Evolutionary conservation across 306 rosid species (phyloP), one percentile per base, ranked within the genome.

Genomic region (Prunus mume): DNA sequence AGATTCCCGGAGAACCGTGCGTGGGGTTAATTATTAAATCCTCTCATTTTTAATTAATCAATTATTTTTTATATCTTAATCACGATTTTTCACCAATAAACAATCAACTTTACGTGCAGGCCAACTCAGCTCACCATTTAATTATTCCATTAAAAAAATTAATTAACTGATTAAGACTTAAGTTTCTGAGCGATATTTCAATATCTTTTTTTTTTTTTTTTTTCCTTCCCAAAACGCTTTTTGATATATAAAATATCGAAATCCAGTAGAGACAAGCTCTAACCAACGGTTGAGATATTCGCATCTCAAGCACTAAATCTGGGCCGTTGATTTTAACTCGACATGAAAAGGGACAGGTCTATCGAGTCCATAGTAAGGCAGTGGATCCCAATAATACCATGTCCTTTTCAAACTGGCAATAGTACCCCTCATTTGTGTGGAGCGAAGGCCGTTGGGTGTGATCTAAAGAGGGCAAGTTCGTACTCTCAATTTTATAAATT

Each of bases 1-100:
- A 93, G 98, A 91, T 89, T 93, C 91, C 86, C 90, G 96, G 91
- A 87, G 86, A 86, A 78, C 95, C 96, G 71, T 73, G 95, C 93
- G 95, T 91, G 98, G 93, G 93, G 84, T 85, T 88, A 76, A 78
- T 83, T 83, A 83, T 88, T 83, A 73, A 89, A 74, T 74, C 63
- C 41, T 14, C 34, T 30, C 10, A 47, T 71, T 50, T 69, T 62
- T 65, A 60, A 67, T 67, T 86, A 17, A 72, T 77, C 72, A 83
- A 78, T 68, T 49, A 64, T 11, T 66, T 72, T 78, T 86, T 76
- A 58, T 83, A 83, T 79, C 83, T 83, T 81, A 90, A 81, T 78
- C 90, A 76, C 80, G 79, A 85, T 85, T 76, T 87, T 75, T 78
- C 79, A 67, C 72, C 38, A 46, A 65, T 87, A 77, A 71, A 81